Evolutionary conservation across 2,329 filamentous ascomycete species (phyloP).

Genomic region (Ophiostoma australiae): DNA sequence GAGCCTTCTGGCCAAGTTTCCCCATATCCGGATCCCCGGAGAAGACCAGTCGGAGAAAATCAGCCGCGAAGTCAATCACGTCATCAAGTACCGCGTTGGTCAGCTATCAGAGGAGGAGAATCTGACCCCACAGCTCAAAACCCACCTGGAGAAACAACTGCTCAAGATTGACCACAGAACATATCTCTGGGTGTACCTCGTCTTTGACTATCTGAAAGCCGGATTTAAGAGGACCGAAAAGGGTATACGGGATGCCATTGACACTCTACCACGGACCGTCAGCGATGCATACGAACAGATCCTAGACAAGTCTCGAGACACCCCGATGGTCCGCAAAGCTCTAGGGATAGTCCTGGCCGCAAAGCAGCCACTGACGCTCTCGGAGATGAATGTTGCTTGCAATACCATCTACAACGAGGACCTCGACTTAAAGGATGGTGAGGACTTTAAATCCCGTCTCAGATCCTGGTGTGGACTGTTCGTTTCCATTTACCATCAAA

Average conservation of each 20-base stretch:
- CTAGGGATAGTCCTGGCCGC: not conserved
- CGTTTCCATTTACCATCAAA: not conserved
- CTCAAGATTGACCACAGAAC: not conserved
- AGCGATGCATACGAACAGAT: not conserved
- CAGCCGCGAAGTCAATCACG: not conserved
- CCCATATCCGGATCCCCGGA: not conserved
- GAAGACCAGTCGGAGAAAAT: not conserved
- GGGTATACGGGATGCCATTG: not conserved
- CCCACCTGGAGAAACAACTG: not conserved
- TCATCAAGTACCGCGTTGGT: not conserved
- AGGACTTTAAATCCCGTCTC: not conserved
- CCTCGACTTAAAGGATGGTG: not conserved
- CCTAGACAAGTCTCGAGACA: not conserved
- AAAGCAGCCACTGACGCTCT: not conserved
- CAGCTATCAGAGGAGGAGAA: not conserved
- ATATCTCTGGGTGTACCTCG: not conserved
- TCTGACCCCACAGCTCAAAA: not conserved
- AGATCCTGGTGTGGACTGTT: not conserved
- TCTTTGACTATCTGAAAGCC: not conserved
- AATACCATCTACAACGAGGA: not conserved
- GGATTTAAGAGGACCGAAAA: not conserved
- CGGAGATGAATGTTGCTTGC: not conserved
- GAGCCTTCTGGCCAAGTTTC: not conserved
- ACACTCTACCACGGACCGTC: not conserved
- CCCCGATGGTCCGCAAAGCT: not conserved